A percentile compares a stretch with the other conserved stretches of the same genome.
phyloP scores from a whole-genome alignment of 495 filamentous ascomycete genomes.

The Podospora pseudoanserina region DNA sequence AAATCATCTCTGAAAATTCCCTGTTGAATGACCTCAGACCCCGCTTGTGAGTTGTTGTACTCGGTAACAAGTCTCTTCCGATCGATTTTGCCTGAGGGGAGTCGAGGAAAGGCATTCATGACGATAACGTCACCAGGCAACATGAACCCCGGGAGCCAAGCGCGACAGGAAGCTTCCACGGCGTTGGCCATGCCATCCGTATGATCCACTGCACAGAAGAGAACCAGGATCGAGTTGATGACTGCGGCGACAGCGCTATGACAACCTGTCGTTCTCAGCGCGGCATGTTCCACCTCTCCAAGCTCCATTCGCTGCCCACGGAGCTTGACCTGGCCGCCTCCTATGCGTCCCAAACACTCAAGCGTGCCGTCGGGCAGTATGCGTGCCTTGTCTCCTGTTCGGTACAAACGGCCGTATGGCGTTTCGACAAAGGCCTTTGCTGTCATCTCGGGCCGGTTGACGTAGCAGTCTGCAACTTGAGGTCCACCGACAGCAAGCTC shows the following conservation, averaged over 20 bases:
- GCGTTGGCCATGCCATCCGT: conserved; percentile 23
- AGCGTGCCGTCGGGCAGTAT: conserved; percentile 64
- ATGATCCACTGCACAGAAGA: conserved; percentile 57
- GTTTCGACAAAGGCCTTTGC: conserved; percentile 60
- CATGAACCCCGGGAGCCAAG: conserved; percentile 77
- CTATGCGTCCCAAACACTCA: conserved; percentile 79
- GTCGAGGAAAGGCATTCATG: conserved; percentile 57
- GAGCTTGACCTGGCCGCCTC: conserved; percentile 75
- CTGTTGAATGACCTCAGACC: conserved; percentile 2
- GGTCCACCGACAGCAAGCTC: conserved; percentile 80
- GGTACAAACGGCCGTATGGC: conserved; percentile 61
- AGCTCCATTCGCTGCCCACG: conserved; percentile 79
- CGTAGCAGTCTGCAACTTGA: conserved; percentile 75
- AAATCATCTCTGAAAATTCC: conserved; percentile 30
- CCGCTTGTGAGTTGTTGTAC: conserved; percentile 38
- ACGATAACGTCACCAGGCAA: conserved; percentile 65
- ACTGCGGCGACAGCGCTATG: conserved; percentile 58
- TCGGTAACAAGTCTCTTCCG: conserved; percentile 57
- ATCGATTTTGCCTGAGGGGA: conserved; percentile 78
- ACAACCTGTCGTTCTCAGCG: conserved; percentile 51
- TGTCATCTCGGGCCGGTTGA: conserved; percentile 79
- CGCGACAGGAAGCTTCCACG: conserved; percentile 56
- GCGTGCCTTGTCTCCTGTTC: conserved; percentile 80
- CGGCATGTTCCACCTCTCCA: conserved; percentile 73
- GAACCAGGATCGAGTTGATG: conserved; percentile 56